Base-by-base conservation (phyloP, 108 stramenopile species). In the Seminavis robusta region DNA sequence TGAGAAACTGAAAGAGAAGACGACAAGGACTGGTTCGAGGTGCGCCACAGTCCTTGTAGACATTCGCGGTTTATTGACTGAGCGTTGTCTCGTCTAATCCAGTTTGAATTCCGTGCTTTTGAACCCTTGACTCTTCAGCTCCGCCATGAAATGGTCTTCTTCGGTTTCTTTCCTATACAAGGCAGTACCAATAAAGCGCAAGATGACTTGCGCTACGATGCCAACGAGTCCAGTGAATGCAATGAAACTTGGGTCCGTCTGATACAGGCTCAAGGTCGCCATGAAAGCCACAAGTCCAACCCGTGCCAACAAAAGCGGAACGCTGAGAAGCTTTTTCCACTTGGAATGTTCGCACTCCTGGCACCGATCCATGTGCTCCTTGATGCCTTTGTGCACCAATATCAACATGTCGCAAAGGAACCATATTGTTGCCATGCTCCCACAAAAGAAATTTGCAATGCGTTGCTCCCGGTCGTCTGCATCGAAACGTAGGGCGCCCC, bases 391-490 rank as follows among this genome's bases (percentile, higher is more conserved):
- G 42, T 81, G 79, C 0, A 52, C 43, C 16, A 76, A 4, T 20
- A 56, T 48, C 74, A 76, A 73, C 17, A 55, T 24, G 50, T 81
- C 79, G 6, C 52, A 47, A 45, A 62, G 70, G 5, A 76, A 1
- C 60, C 50, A 81, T 11, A 69, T 62, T 1, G 60, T 2, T 0
- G 71, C 71, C 59, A 81, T 56, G 31, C 61, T 62, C 1, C 33
- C 45, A 23, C 67, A 66, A 45, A 73, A 81, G 26, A 76, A 34
- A 38, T 67, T 40, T 16, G 78, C 78, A n/a, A 67, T 53, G 10
- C 60, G 49, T 34, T 63, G 54, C 16, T 58, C 50, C 10, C 60
- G 61, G n/a, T 63, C 59, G 3, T 66, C 65, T n/a, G 56, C 52
- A 25, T 51, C 62, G 28, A 40, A 49, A 40, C 42, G 43, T 4